These are phyloP conservation scores for Xanthoceras sorbifolium DNA, from an alignment of 345 rosid genomes.

Conservation along the genomic window DNA sequence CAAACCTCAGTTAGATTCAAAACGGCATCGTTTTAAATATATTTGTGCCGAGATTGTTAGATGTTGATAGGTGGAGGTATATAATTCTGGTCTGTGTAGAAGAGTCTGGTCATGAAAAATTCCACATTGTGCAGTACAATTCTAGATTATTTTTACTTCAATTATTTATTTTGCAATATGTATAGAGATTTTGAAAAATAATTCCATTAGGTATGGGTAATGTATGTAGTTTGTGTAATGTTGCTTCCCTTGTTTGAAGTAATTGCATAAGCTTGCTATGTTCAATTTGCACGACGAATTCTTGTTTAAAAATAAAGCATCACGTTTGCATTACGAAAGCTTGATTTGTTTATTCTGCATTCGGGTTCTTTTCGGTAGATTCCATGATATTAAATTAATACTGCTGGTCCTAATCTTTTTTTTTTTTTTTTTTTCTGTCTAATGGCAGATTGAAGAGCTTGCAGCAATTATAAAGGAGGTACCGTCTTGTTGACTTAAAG, in stretches of 20 bases:
- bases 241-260: not conserved
- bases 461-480: constrained; percentile 23
- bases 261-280: not conserved
- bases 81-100: not conserved
- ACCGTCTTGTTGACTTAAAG: too few species aligned
- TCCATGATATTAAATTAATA: not conserved
- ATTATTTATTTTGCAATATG: not conserved
- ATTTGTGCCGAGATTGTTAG: not conserved
- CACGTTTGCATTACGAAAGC: not conserved
- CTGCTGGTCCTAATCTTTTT: not conserved
- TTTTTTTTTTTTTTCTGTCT: not conserved
- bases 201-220: not conserved
- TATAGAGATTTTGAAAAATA: not conserved
- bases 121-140: not conserved
- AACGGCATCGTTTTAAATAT: too few species aligned
- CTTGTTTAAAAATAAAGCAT: too few species aligned
- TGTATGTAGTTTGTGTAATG: not conserved
- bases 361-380: not conserved
- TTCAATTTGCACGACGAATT: not conserved
- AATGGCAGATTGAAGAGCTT: constrained; percentile 22
- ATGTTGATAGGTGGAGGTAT: not conserved
- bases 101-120: not conserved
- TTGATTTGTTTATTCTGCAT: not conserved
- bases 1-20: too few species aligned
- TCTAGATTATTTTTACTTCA: not conserved